A percentile compares a stretch with the other conserved stretches of the same genome.
Evolutionary conservation across 768 basidiomycete genomes (phyloP).

Genomic region (Sutorius australiensis): DNA sequence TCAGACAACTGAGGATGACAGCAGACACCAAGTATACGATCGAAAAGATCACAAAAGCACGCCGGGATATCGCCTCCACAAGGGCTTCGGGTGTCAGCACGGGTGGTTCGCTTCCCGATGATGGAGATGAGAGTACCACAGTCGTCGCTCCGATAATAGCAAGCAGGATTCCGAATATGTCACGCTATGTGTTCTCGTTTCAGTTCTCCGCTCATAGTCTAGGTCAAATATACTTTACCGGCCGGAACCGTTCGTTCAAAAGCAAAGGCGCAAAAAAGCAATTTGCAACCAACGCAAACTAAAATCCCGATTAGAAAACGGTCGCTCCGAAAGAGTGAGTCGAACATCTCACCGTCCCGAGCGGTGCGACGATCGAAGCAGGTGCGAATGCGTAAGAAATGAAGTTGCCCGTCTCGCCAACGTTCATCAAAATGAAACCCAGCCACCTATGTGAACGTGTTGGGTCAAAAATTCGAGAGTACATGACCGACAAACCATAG

Average conservation of each 20-base stretch:
- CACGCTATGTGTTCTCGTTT: constrained; percentile 46
- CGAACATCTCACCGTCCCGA: constrained; percentile 74
- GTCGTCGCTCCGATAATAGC: constrained; percentile 88
- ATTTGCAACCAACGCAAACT: constrained; percentile 94
- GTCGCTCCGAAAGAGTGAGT: background rate
- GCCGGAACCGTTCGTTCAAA: constrained; percentile 78
- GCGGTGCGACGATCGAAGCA: constrained; percentile 88
- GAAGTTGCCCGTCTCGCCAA: constrained; percentile 91
- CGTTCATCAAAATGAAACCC: constrained; percentile 83
- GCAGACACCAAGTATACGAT: constrained; percentile 56
- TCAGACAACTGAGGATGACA: constrained; percentile 59
- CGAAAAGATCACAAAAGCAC: constrained; percentile 74
- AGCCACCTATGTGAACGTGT: constrained; percentile 61
- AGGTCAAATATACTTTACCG: constrained; percentile 39
- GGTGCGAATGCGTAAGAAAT: constrained; percentile 88
- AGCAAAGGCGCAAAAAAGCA: constrained; percentile 90
- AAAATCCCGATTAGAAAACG: background rate
- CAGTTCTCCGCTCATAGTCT: constrained; percentile 9
- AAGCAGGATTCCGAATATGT: constrained; percentile 72
- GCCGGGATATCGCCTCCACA: constrained; percentile 62
- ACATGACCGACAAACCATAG: constrained; percentile 55
- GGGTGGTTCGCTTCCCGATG: constrained; percentile 54
- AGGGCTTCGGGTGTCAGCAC: constrained; percentile 65
- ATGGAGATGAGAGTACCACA: constrained; percentile 80
- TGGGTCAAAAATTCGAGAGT: background rate